Base-by-base conservation (phyloP, 2,329 filamentous ascomycete genomes). In the Hypoxylon rubiginosum region DNA sequence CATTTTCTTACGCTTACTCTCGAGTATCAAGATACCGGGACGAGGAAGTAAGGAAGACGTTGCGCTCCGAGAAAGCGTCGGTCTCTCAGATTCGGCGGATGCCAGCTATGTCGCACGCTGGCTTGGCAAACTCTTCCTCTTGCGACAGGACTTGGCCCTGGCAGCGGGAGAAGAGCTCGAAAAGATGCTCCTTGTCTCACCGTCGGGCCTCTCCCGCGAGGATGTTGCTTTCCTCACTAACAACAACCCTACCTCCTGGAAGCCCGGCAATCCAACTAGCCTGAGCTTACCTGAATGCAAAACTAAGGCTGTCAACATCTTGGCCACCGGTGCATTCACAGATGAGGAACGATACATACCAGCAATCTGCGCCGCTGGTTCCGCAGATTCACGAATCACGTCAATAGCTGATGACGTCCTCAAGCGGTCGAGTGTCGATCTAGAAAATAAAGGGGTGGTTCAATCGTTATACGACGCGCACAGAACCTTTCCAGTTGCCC, bases 381-480 rank as follows among this genome's bases (percentile, higher is more conserved):
- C 94, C 78, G 82, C 90, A 1, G 96, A 97, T 70, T 93, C 90
- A 36, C 88, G 91, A 8, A 90, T 97, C 39, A 90, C 92, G 10
- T 89, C 91, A n/a, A 82, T 93, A n/a, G 95, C 92, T 0, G 93
- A 97, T 61, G 94, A 97, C 72, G 88, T 97, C 52, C 80, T 98
- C 69, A 99, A 97, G 79, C 86, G 94, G 69, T 91, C 88, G 30
- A 86, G 88, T 1, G 86, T 92, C 8, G 89, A 92, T 8, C 82
- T 97, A 26, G 95, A 98, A 76, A 86, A 93, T 66, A 73, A 82
- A 9, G 71, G 77, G 0, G 79, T 94, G 1, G 84, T 97, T 2
- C 81, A 86, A 60, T 82, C 85, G 15, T 82, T 98, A 2, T 94
- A 94, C 72, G 80, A 85, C 3, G 85, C 94, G 1, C 97, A 97